Conservation (phyloP, 768 basidiomycete species). For the Russula virescens region DNA sequence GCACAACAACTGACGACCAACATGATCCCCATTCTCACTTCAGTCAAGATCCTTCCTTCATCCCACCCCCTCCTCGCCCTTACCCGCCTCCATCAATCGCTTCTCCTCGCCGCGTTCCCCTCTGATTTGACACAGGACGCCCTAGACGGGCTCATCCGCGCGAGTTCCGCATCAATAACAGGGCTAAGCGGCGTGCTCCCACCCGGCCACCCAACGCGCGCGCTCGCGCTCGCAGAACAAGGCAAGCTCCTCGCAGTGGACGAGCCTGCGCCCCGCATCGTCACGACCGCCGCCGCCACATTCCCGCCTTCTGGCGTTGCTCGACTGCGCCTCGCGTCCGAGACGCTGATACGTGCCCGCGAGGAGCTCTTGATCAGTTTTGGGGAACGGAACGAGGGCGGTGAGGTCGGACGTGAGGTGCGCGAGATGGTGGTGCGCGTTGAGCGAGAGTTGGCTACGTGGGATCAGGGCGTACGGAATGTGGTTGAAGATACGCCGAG, state of each 20-base stretch:
- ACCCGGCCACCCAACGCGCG: conserved; percentile 71
- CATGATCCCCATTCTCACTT: conserved; percentile 57
- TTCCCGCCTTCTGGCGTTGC: conserved; percentile 67
- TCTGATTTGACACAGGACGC: conserved; percentile 39
- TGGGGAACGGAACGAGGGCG: conserved; percentile 63
- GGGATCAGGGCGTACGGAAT: conserved; percentile 58
- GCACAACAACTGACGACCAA: conserved; percentile 57
- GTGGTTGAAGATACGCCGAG: conserved; percentile 40
- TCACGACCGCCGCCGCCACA: background rate
- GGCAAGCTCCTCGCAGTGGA: conserved; percentile 80
- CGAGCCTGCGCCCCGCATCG: conserved; percentile 46
- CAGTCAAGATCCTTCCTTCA: conserved; percentile 54
- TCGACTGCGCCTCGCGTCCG: conserved; percentile 57
- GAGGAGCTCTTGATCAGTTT: conserved; percentile 65
- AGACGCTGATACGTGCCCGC: conserved; percentile 57
- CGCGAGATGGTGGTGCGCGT: conserved; percentile 52
- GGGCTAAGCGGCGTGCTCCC: conserved; percentile 52
- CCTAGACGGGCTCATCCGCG: conserved; percentile 59
- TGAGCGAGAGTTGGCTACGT: conserved; percentile 69
- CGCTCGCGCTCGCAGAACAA: conserved; percentile 68
- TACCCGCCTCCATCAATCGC: conserved; percentile 60
- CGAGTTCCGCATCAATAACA: conserved; percentile 45
- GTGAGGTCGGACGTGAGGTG: conserved; percentile 59
- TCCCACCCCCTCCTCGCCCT: conserved; percentile 76
- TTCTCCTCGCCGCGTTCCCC: conserved; percentile 52